Evolutionary conservation across 805 yeast genomes (phyloP).

Genomic region (Lipomyces lipofer): DNA sequence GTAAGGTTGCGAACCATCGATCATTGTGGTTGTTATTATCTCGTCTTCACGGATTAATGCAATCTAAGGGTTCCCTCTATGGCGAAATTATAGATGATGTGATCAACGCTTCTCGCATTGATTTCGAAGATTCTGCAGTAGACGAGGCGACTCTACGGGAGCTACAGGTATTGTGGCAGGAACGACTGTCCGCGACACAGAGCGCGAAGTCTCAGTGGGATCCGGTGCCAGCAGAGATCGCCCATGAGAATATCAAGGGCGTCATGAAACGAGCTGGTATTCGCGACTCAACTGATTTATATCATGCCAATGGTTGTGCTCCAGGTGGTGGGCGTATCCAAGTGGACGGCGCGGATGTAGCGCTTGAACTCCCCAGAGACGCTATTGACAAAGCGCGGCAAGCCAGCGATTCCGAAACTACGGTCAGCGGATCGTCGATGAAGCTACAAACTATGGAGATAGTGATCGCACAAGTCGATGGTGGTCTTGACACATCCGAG

Average conservation of each 20-base stretch:
- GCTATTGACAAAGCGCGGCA: conserved; percentile 34
- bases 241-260: conserved; percentile 36
- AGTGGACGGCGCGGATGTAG: conserved; percentile 42
- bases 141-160: conserved; percentile 90
- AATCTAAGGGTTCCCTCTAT: conserved; percentile 58
- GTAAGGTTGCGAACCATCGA: background rate
- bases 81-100: conserved; percentile 86
- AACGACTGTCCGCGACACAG: conserved; percentile 59
- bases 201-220: conserved; percentile 75
- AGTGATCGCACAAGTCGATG: conserved; percentile 24
- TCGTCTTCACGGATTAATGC: background rate
- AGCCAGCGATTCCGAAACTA: background rate
- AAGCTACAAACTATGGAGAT: too few species aligned
- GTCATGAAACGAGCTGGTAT: conserved; percentile 36
- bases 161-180: conserved; percentile 76
- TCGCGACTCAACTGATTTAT: conserved; percentile 18
- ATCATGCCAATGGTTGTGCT: conserved; percentile 20
- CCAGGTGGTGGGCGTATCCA: conserved; percentile 55
- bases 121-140: conserved; percentile 92
- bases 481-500: conserved; percentile 28
- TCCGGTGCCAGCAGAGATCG: conserved; percentile 34
- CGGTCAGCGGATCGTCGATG: too few species aligned
- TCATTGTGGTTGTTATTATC: background rate
- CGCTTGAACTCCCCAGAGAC: conserved; percentile 37
- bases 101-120: conserved; percentile 85